These are phyloP conservation scores for Metarhizium anisopliae DNA, from an alignment of 2,329 filamentous ascomycete genomes.

Conservation along the genomic window DNA sequence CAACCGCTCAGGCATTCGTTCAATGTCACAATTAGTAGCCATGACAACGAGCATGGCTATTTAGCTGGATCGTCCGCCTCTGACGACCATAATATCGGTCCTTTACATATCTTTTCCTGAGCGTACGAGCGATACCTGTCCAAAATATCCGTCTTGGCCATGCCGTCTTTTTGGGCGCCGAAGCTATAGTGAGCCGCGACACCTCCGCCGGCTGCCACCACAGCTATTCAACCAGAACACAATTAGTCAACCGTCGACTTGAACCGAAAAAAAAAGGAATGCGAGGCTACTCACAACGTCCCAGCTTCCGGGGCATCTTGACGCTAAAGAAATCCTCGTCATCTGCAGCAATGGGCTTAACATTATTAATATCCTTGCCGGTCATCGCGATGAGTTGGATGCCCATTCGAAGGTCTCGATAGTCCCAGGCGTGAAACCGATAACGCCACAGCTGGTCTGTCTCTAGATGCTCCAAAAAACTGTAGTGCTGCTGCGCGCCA, in stretches of 20 bases:
- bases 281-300: slow-evolving; percentile 19
- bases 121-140: slow-evolving; percentile 44
- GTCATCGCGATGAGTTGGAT: slow-evolving; percentile 46
- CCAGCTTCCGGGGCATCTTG: slow-evolving; percentile 27
- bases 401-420: slow-evolving; percentile 39
- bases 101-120: slow-evolving; percentile 37
- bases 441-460: slow-evolving; percentile 34
- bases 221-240: slow-evolving; percentile 10
- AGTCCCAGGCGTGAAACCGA: slow-evolving; percentile 39
- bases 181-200: slow-evolving; percentile 46
- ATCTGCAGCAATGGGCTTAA: slow-evolving; percentile 33
- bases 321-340: slow-evolving; percentile 38
- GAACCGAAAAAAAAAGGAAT: too few species aligned
- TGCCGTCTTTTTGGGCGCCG: slow-evolving; percentile 21
- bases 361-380: slow-evolving; percentile 37
- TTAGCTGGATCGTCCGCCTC: not conserved
- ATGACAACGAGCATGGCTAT: not conserved
- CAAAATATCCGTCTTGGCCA: slow-evolving; percentile 44
- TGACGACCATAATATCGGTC: slow-evolving; percentile 20
- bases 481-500: slow-evolving; percentile 38
- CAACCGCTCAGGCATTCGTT: too few species aligned
- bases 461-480: slow-evolving; percentile 43
- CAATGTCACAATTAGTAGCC: too few species aligned
- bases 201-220: slow-evolving; percentile 45
- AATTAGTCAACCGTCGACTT: too few species aligned